A percentile compares a stretch with the other conserved stretches of the same genome.
phyloP scores from a whole-genome alignment of 176 grass and related monocot species.

The Aegilops longissima region DNA sequence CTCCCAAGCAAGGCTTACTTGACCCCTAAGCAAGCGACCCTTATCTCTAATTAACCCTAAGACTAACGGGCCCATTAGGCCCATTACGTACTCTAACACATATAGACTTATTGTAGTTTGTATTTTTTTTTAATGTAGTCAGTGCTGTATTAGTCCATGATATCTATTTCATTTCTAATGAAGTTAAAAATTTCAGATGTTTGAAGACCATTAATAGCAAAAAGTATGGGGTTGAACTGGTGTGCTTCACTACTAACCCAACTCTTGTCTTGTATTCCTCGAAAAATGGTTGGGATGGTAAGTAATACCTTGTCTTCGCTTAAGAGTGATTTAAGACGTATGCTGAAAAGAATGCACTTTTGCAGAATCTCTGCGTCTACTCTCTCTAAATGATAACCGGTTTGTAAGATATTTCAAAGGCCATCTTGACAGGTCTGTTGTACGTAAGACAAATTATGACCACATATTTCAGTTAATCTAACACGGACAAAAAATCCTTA shows the following conservation, averaged over 20 bases:
- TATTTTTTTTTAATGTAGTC: background rate
- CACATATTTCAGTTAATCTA: conserved; percentile 16
- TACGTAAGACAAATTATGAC: background rate
- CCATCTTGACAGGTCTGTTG: conserved; percentile 83
- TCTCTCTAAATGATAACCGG: conserved; percentile 91
- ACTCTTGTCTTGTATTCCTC: conserved; percentile 86
- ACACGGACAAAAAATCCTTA: conserved; percentile 9
- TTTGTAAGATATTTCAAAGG: conserved; percentile 98
- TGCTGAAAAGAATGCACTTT: conserved; percentile 30
- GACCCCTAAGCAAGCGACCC: too few species aligned
- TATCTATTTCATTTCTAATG: conserved; percentile 33
- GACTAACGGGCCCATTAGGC: too few species aligned
- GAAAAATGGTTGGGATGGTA: conserved; percentile 99
- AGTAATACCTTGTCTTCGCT: conserved; percentile 31
- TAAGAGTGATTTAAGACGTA: conserved; percentile 18
- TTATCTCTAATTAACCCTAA: too few species aligned
- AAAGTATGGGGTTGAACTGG: conserved; percentile 96
- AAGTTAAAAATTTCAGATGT: conserved; percentile 51
- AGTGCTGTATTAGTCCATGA: conserved; percentile 1
- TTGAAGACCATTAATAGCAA: conserved; percentile 99
- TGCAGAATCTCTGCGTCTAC: conserved; percentile 91
- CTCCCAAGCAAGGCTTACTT: too few species aligned
- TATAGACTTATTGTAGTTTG: conserved; percentile 18
- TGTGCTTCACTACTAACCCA: conserved; percentile 92
- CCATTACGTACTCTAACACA: too few species aligned